phyloP scores from a whole-genome alignment of 2,329 filamentous ascomycete genomes.

The Alternaria ventricosa region DNA sequence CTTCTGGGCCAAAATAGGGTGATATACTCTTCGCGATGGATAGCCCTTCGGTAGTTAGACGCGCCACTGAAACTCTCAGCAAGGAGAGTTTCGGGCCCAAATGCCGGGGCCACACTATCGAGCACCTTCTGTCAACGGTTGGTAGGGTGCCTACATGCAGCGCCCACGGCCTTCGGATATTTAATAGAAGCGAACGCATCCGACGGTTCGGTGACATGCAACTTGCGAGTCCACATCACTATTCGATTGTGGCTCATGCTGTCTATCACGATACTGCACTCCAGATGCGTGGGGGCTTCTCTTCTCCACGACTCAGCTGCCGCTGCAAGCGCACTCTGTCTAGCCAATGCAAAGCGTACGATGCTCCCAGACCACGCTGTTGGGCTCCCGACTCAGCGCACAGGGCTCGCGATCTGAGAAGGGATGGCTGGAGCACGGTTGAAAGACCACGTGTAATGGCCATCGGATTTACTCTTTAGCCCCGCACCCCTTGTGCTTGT shows the following conservation, averaged over 20 bases:
- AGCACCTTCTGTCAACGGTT: slow-evolving; percentile 7
- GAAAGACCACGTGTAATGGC: slow-evolving; percentile 21
- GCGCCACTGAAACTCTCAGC: slow-evolving; percentile 13
- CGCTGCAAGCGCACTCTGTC: slow-evolving; percentile 36
- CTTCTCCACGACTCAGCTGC: slow-evolving; percentile 17
- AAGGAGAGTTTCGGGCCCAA: slow-evolving; percentile 12
- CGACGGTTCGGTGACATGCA: neutral
- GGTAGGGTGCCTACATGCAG: slow-evolving; percentile 20
- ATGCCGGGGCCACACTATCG: slow-evolving; percentile 12
- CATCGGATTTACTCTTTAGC: slow-evolving; percentile 7
- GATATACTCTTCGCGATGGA: slow-evolving; percentile 5
- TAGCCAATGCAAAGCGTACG: slow-evolving; percentile 29
- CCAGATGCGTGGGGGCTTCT: slow-evolving; percentile 16
- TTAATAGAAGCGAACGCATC: neutral
- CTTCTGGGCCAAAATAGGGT: slow-evolving; percentile 36
- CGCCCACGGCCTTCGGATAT: slow-evolving; percentile 11
- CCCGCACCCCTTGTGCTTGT: slow-evolving; percentile 6
- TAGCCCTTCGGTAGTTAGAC: slow-evolving; percentile 2
- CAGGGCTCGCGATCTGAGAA: slow-evolving; percentile 32
- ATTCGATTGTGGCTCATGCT: neutral
- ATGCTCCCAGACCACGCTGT: slow-evolving; percentile 38
- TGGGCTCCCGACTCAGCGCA: slow-evolving; percentile 39
- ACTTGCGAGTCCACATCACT: neutral
- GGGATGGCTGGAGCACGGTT: slow-evolving; percentile 14
- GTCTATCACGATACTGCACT: slow-evolving; percentile 10